These are phyloP conservation scores for Aristolochia contorta DNA, from an alignment of 164 flowering plant species.

Conservation along the genomic window DNA sequence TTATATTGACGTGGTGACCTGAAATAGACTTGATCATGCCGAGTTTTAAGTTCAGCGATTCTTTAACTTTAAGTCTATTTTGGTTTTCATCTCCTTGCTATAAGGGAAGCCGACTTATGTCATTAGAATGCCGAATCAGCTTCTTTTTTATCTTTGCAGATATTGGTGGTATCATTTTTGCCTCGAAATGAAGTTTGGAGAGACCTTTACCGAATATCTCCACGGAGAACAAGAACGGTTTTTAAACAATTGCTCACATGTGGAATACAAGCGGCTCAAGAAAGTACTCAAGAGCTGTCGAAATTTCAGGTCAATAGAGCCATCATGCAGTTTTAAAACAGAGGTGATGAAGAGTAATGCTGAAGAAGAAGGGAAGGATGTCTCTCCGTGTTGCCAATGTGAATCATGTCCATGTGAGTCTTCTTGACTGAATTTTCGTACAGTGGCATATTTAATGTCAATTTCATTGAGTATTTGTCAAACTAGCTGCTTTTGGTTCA, in stretches of 20 bases:
- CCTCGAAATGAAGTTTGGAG: conserved; percentile 67
- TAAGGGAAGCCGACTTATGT: too few species aligned
- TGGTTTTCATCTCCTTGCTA: too few species aligned
- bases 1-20: too few species aligned
- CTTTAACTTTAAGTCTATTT: too few species aligned
- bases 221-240: conserved; percentile 47
- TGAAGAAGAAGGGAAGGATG: conserved; percentile 9
- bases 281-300: conserved; percentile 66
- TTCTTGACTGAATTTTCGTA: not conserved
- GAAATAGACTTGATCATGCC: too few species aligned
- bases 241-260: conserved; percentile 45
- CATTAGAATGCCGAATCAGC: too few species aligned
- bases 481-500: too few species aligned
- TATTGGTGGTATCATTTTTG: too few species aligned
- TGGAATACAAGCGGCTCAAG: conserved; percentile 73
- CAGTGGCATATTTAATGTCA: too few species aligned
- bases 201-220: conserved; percentile 50
- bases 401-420: conserved; percentile 49
- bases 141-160: too few species aligned
- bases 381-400: conserved; percentile 19
- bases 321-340: conserved; percentile 9
- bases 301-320: conserved; percentile 22
- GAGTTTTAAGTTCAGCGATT: too few species aligned
- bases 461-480: too few species aligned
- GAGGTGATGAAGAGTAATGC: conserved; percentile 1